Base-by-base conservation (phyloP, 768 basidiomycete genomes). In the Termitomyces heimii region DNA sequence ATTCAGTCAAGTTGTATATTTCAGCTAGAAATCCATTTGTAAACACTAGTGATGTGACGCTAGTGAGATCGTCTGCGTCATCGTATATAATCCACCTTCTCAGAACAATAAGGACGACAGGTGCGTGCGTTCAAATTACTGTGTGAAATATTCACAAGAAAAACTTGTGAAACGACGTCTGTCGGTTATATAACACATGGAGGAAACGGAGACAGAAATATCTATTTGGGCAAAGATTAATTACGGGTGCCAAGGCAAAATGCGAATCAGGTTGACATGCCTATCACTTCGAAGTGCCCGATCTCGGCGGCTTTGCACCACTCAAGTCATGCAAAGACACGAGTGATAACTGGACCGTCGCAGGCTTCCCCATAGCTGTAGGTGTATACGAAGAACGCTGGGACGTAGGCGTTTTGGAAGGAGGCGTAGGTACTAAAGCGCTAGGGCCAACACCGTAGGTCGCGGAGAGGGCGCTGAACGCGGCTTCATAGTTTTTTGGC, bases 401-500 rank as follows among this genome's bases (percentile, higher is more conserved):
- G 5, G 35, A 16, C 12, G 26, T 29, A 32, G 18, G 37, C 12
- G 49, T 4, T 4, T 35, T 24, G 14, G 50, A 43, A 13, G 12
- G 28, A 31, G 56, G 52, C 2, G 52, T 58, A 20, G 52, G 52
- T 5, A 42, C 31, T 7, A 40, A 13, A 16, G 45, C 34, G 6
- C 52, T 37, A 18, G 51, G n/a, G 22, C 52, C 57, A 37, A 67
- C 58, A 35, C 67, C 67, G 29, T 65, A 70, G 6, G 59, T 56
- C 1, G 65, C 60, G 2, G 62, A 55, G 26, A 68, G 53, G 1
- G 54, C 46, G 31, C 63, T 62, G 28, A 66, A 68, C 4, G 66
- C 62, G 39, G 66, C 56, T 50, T 66, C 66, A 32, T 62, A 67
- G 44, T 67, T 57, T 53, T 66, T 65, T 12, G 60, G 44, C 9